Conservation (phyloP, 306 rosid species). For the Cucumis hystrix region DNA sequence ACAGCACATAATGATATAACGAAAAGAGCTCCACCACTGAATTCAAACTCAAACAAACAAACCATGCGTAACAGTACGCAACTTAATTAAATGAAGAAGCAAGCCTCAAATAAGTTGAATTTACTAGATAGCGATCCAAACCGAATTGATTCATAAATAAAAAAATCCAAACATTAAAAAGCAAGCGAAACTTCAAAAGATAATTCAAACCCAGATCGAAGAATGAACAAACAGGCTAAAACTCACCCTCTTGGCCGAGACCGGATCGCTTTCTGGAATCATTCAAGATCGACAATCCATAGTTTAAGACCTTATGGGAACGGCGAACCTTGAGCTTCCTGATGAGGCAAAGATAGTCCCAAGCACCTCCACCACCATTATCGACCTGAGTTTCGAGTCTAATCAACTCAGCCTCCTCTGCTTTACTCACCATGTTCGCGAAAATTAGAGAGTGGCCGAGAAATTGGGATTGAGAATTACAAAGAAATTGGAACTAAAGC, state of each 20-base stretch:
- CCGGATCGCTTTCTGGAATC: conserved; percentile 53
- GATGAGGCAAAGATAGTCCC: conserved; percentile 77
- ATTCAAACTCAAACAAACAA: not conserved
- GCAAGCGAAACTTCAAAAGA: not conserved
- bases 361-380: conserved; percentile 96
- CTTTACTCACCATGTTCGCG: conserved; percentile 66
- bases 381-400: conserved; percentile 86
- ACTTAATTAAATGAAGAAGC: not conserved
- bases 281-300: conserved; percentile 77
- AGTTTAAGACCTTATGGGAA: conserved; percentile 66
- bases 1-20: not conserved
- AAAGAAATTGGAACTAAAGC: not conserved
- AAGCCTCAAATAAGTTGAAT: not conserved
- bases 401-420: conserved; percentile 61
- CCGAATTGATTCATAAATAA: not conserved
- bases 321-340: conserved; percentile 86
- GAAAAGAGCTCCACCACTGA: not conserved
- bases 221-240: not conserved
- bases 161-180: not conserved
- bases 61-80: not conserved
- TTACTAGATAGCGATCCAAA: not conserved
- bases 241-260: conserved; percentile 73
- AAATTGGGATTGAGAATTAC: not conserved
- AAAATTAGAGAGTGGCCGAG: conserved; percentile 9
- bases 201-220: not conserved